Percentiles rank a stretch among this genome's conserved stretches.
Evolutionary conservation across 768 basidiomycete genomes (phyloP).

Genomic region (Lentinula guzmanii): DNA sequence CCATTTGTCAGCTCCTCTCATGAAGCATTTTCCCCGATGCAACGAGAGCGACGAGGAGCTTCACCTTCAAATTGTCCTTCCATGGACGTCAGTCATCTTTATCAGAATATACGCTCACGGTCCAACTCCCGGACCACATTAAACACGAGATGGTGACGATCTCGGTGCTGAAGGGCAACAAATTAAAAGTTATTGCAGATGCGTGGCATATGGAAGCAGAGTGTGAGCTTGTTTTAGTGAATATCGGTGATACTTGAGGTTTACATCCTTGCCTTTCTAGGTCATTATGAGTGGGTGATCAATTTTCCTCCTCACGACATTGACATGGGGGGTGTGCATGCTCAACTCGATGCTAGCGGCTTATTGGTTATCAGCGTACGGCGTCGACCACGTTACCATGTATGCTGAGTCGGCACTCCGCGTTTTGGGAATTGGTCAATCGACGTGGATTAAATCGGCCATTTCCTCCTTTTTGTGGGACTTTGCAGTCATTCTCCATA

Average conservation of each 20-base stretch:
- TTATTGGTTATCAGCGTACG: constrained; percentile 41
- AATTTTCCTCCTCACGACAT: constrained; percentile 47
- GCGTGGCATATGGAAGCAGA: constrained; percentile 57
- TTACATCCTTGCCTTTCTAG: constrained; percentile 21
- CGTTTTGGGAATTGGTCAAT: too few species aligned
- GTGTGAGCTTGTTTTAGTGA: constrained; percentile 34
- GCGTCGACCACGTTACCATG: background rate
- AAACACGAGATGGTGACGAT: constrained; percentile 62
- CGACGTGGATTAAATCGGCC: too few species aligned
- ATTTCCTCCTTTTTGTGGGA: background rate
- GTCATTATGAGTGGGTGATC: constrained; percentile 60
- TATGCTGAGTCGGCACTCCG: background rate
- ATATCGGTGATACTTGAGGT: background rate
- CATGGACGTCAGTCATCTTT: constrained; percentile 38
- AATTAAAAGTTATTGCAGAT: constrained; percentile 51
- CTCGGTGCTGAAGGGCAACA: constrained; percentile 53
- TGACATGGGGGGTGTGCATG: constrained; percentile 47
- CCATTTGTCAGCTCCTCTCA: background rate
- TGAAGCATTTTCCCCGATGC: constrained; percentile 5
- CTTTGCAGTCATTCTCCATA: background rate
- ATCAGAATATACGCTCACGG: constrained; percentile 36
- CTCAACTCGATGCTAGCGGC: constrained; percentile 39
- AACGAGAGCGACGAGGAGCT: constrained; percentile 18
- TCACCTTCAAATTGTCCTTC: constrained; percentile 29
- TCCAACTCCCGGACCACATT: constrained; percentile 37